Evolutionary conservation across 805 yeast species (phyloP).

Genomic region (Metschnikowia chrysomelidarum): DNA sequence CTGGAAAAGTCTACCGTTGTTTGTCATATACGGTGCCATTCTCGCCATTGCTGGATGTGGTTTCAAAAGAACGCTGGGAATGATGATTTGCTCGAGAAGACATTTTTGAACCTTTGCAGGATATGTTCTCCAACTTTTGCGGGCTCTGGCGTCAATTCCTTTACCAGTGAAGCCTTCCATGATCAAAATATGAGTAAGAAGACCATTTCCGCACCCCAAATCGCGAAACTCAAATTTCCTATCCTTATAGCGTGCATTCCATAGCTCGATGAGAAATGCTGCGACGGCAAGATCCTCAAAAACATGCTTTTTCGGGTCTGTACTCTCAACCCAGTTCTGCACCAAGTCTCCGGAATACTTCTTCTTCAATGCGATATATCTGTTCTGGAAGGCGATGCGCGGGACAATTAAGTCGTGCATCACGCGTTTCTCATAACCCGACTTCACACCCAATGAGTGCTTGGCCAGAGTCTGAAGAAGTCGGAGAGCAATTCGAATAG

Average conservation of each 20-base stretch:
- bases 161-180: slow-evolving; percentile 79
- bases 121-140: slow-evolving; percentile 84
- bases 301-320: slow-evolving; percentile 94
- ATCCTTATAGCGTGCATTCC: slow-evolving; percentile 54
- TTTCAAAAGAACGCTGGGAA: slow-evolving; percentile 71
- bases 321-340: slow-evolving; percentile 85
- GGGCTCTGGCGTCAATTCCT: slow-evolving; percentile 86
- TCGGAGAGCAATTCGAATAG: slow-evolving; percentile 78
- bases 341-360: slow-evolving; percentile 75
- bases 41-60: slow-evolving; percentile 64
- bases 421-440: slow-evolving; percentile 85
- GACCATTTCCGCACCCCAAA: slow-evolving; percentile 94
- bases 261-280: slow-evolving; percentile 84
- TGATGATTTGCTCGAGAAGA: slow-evolving; percentile 72
- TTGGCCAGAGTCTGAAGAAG: slow-evolving; percentile 75
- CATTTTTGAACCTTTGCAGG: slow-evolving; percentile 59
- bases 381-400: slow-evolving; percentile 77
- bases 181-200: slow-evolving; percentile 68
- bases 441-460: slow-evolving; percentile 79
- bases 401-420: slow-evolving; percentile 85
- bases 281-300: slow-evolving; percentile 96
- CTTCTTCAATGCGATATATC: slow-evolving; percentile 76
- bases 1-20: slow-evolving; percentile 62
- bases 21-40: slow-evolving; percentile 51
- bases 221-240: slow-evolving; percentile 72